Percentiles rank a stretch among this genome's conserved stretches.
Conservation (phyloP, 345 rosid species). For the Populus tremula region DNA sequence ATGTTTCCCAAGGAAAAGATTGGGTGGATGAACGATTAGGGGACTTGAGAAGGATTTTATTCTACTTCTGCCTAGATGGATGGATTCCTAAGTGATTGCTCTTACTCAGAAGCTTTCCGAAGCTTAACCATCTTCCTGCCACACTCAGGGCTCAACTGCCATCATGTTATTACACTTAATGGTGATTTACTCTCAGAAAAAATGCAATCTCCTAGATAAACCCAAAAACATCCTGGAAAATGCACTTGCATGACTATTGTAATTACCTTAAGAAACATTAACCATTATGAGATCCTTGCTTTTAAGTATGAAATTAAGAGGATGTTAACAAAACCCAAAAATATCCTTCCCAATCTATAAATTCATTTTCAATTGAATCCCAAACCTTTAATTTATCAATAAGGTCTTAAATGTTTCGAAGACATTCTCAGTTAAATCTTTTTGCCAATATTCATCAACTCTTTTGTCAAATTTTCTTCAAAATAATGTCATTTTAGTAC, state of each 20-base stretch:
- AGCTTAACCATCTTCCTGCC: not conserved
- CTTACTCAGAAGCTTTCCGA: not conserved
- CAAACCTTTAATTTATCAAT: no score
- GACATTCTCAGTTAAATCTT: no score
- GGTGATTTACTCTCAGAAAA: no score
- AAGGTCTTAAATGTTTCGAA: no score
- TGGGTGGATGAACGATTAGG: not conserved
- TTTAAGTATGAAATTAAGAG: not conserved
- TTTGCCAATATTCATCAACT: no score
- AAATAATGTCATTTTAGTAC: no score
- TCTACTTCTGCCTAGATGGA: not conserved
- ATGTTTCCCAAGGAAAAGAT: not conserved
- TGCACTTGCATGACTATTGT: no score
- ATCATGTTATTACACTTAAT: not conserved
- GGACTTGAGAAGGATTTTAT: not conserved
- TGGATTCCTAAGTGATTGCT: not conserved
- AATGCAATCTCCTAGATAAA: no score
- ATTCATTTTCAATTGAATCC: no score
- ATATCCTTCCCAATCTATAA: no score
- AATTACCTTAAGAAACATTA: not conserved
- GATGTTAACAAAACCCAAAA: not conserved
- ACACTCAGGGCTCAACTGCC: not conserved
- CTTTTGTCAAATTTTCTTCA: no score
- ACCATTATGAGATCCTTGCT: not conserved
- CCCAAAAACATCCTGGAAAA: no score